These are phyloP conservation scores for Colletotrichum simmondsii DNA, from an alignment of 2,329 filamentous ascomycete genomes.

Conservation along the genomic window DNA sequence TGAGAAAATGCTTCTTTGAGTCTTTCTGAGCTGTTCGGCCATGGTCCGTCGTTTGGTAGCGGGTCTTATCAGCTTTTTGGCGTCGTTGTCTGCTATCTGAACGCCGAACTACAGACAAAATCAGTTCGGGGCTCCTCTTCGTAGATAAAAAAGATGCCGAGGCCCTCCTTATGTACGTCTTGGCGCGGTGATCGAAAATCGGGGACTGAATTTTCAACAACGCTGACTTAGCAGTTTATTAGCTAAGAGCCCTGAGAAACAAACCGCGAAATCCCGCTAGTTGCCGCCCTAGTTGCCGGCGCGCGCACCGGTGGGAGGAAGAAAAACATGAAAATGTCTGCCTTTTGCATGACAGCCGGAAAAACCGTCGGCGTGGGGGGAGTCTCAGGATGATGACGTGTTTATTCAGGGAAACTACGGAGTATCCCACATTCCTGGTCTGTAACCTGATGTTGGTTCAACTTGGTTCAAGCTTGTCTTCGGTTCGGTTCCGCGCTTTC, in stretches of 20 bases:
- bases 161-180: background rate
- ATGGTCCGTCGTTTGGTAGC: slow-evolving; percentile 17
- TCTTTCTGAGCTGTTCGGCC: slow-evolving; percentile 8
- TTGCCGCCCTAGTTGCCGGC: background rate
- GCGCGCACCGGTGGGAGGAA: background rate
- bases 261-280: background rate
- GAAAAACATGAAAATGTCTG: background rate
- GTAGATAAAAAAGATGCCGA: slow-evolving; percentile 7
- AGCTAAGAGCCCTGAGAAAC: background rate
- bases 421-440: background rate
- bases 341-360: background rate
- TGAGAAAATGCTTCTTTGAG: background rate
- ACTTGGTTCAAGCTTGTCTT: background rate
- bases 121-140: background rate
- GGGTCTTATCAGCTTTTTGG: background rate
- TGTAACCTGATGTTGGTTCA: background rate
- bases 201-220: background rate
- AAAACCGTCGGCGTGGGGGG: background rate
- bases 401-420: too few species aligned
- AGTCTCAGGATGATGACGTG: background rate
- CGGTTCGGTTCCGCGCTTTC: background rate
- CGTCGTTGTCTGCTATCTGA: background rate
- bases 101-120: background rate
- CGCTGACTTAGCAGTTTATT: background rate
- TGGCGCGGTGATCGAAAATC: background rate